Percentiles rank a stretch among this genome's conserved stretches.
Conservation (phyloP, 2,329 filamentous ascomycete genomes). For the Lasiodiplodia citricola region DNA sequence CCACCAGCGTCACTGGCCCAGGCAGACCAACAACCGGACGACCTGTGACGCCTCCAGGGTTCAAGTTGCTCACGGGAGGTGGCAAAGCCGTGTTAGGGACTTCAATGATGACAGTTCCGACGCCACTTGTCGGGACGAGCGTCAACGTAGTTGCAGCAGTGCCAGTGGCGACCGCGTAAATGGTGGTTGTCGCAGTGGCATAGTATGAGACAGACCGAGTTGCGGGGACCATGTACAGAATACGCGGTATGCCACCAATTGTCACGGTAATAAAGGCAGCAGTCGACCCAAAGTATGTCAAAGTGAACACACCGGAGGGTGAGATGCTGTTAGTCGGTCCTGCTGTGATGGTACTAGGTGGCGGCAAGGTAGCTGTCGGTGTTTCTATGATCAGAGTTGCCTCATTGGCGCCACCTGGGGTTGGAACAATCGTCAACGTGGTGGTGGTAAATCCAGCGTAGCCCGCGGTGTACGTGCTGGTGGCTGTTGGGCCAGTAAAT, state of each 20-base stretch:
- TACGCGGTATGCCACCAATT: no score
- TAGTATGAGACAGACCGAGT: no score
- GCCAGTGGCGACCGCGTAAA: neutral
- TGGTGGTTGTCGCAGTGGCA: neutral
- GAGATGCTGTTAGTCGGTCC: neutral
- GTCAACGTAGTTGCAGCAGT: neutral
- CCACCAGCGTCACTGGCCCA: neutral
- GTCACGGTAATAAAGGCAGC: no score
- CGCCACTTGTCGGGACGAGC: neutral
- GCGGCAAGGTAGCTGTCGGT: neutral
- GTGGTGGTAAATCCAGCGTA: neutral
- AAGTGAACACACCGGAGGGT: neutral
- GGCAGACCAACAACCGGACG: neutral
- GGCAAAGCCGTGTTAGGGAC: neutral
- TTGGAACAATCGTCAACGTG: neutral
- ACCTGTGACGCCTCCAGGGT: neutral
- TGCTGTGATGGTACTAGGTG: neutral
- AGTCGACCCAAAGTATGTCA: neutral
- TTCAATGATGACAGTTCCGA: neutral
- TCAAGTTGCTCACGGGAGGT: neutral
- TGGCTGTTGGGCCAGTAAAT: constrained; percentile 4
- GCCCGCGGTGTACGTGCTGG: neutral
- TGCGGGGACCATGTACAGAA: no score
- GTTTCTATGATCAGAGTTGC: neutral
- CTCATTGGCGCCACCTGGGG: neutral